Base-by-base conservation (phyloP, 768 basidiomycete species). In the Butyriboletus loyo region DNA sequence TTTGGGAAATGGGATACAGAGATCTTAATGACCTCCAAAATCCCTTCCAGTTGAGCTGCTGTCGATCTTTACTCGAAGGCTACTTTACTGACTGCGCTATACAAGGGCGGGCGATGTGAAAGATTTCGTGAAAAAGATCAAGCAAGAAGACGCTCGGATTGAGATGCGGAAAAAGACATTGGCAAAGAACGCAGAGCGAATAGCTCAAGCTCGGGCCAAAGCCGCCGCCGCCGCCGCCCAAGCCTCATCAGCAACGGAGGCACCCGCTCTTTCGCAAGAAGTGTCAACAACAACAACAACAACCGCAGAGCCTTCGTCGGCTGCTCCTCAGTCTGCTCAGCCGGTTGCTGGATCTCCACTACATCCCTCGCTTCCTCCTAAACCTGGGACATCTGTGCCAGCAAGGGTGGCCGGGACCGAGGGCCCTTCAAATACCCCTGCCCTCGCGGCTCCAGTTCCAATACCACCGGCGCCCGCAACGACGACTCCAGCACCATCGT, bases 1-100 rank as follows among this genome's bases (percentile, higher is more conserved):
- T 90, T 27, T 93, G 90, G 90, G 81, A 83, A 51, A 83, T 87
- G 83, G 89, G 90, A 15, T 91, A 86, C 62, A 73, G 81, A 55
- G 81, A 81, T 44, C 62, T 88, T 49, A 49, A 60, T 10, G 86
- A 90, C 66, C 66, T 91, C 25, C 75, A 86, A 63, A 79, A 74
- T 52, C 82, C 83, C 11, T 85, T 85, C 77, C 79, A 78, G 89
- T 88, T 71, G 61, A 66, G 78, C 72, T 57, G 19, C 17, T n/a
- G 11, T 48, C 15, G 14, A 25, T 59, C 45, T 60, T 40, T 25
- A 36, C 42, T 42, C 44, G 7, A 11, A 9, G 24, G 38, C 14
- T 28, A 40, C 46, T 39, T 36, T 15, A 35, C 54, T 54, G 27
- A 61, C 46, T 14, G 46, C 9, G 28, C 36, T 36, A 22, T 51